These are phyloP conservation scores for Chaetoscypha palmicola DNA, from an alignment of 2,329 filamentous ascomycete species.

Conservation along the genomic window DNA sequence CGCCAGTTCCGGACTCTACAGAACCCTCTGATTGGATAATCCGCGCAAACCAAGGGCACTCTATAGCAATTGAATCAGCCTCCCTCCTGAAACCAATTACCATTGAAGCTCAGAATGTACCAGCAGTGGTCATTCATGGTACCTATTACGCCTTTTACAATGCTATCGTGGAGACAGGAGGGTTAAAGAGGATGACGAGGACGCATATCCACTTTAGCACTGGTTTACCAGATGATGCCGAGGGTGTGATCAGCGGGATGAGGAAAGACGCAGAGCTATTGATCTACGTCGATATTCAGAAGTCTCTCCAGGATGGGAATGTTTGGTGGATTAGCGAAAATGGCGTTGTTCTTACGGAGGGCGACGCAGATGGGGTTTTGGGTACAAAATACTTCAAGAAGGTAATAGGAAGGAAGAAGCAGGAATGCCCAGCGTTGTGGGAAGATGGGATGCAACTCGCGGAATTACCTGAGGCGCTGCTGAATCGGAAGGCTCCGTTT, in stretches of 20 bases:
- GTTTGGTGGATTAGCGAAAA: conserved; percentile 77
- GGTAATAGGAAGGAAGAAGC: conserved; percentile 55
- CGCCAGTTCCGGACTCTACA: conserved; percentile 25
- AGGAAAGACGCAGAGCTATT: conserved; percentile 68
- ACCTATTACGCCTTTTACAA: conserved; percentile 80
- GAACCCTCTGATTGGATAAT: conserved; percentile 71
- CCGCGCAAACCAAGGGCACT: conserved; percentile 93
- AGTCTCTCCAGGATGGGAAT: conserved; percentile 55
- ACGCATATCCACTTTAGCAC: conserved; percentile 88
- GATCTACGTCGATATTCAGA: conserved; percentile 66
- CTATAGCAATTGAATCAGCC: conserved; percentile 66
- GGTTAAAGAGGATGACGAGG: conserved; percentile 71
- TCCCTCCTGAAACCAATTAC: conserved; percentile 64
- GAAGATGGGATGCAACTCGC: conserved; percentile 59
- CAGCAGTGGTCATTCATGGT: conserved; percentile 70
- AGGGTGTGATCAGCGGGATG: conserved; percentile 70
- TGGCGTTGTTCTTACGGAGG: conserved; percentile 63
- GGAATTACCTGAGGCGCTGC: conserved; percentile 57
- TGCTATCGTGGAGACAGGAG: conserved; percentile 66
- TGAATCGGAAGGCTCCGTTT: conserved; percentile 42
- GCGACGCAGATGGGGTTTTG: conserved; percentile 35
- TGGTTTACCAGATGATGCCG: conserved; percentile 48
- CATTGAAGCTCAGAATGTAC: conserved; percentile 49
- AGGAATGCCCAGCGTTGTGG: conserved; percentile 57
- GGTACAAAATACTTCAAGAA: conserved; percentile 46